Evolutionary conservation across 805 yeast genomes (phyloP), one percentile per base, ranked within the genome.

Genomic region (Yarrowia sp.): DNA sequence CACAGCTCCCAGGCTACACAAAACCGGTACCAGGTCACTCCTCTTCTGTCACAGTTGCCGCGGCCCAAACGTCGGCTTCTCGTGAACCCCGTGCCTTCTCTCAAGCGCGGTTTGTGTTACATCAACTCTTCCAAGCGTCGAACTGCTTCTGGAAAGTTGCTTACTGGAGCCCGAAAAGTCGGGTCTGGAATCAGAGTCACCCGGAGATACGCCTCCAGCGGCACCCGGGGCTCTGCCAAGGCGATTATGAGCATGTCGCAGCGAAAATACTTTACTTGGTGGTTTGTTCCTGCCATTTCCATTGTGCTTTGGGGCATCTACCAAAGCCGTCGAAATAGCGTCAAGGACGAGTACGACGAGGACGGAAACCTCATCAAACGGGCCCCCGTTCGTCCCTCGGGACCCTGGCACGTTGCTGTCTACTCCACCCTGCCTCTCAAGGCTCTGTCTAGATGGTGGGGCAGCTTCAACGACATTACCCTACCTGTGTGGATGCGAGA

Each of bases 361-460:
- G 67, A 62, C 6, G 63, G 63, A 1, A 58, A 58, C 24, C 40
- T 58, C 17, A 32, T 58, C 41, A 58, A 58, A 11, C 65, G 32
- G 22, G 65, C 65, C 14, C 62, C 65, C 14, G 36, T 61, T 5
- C 43, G 56, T 3, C 64, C 64, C 19, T 33, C 64, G 10, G 87
- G 85, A 68, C 88, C 96, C 9, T 92, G 98, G 98, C 86, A 88
- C 44, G 83, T 93, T 65, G 92, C 90, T 72, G 88, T 95, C 32
- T 95, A 95, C 76, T 85, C 92, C 3, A 87, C 97, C 1, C 79
- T 95, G 52, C 99, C 99, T 1, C 81, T 95, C 73, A 91, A 92
- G 73, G 89, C 97, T 1, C 80, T 92, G 35, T 92, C 98, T 0
- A 83, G 99, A 67, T 77, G 93, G 49, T 95, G 99, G 99, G 99